phyloP scores from a whole-genome alignment of 257 asterid species.

The Solanum pimpinellifolium region DNA sequence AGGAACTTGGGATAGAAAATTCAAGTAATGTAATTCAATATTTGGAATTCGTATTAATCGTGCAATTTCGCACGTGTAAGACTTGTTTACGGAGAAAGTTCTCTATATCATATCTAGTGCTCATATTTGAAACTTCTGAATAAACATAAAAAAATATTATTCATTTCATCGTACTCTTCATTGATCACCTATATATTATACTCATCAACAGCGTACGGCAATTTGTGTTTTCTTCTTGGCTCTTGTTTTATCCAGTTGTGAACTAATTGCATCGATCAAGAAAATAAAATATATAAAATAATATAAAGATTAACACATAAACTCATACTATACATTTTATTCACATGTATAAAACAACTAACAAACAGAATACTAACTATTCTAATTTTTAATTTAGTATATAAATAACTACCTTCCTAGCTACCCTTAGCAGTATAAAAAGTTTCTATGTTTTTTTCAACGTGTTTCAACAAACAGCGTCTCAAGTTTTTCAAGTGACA shows the following conservation, averaged over 20 bases:
- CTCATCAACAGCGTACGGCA: neutral
- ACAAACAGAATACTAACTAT: too few species aligned
- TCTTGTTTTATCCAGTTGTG: neutral
- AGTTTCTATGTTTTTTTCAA: neutral
- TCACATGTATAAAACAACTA: neutral
- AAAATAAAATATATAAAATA: too few species aligned
- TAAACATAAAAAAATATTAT: too few species aligned
- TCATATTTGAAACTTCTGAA: rapidly evolving
- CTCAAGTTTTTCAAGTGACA: neutral
- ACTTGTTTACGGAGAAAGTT: too few species aligned
- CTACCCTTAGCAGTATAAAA: neutral
- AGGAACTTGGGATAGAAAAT: neutral
- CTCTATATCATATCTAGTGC: rapidly evolving
- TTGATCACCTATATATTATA: neutral
- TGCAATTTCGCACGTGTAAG: neutral
- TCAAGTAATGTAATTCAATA: neutral
- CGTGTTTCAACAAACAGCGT: too few species aligned
- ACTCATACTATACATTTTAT: too few species aligned
- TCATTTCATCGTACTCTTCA: rapidly evolving
- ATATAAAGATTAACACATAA: too few species aligned
- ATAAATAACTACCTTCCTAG: neutral
- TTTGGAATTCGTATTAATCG: neutral
- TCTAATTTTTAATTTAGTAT: too few species aligned
- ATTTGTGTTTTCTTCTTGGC: neutral
- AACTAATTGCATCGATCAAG: neutral